These are phyloP conservation scores for Trametes cinnabarina DNA, from an alignment of 768 basidiomycete genomes.

Conservation along the genomic window DNA sequence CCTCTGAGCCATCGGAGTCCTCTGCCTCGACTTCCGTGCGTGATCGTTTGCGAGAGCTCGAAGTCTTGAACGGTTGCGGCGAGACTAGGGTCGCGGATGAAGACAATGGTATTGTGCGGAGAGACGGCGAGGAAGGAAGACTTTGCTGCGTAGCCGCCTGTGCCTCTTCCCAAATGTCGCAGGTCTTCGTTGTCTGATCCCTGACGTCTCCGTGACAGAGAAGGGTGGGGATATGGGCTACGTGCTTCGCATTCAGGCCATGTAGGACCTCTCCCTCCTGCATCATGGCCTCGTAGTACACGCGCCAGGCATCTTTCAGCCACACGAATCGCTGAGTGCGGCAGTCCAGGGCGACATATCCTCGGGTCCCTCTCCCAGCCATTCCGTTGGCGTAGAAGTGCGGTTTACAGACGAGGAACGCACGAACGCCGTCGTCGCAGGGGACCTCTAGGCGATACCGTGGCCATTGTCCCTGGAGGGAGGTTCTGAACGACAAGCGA, in stretches of 20 bases:
- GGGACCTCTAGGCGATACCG: conserved; percentile 2
- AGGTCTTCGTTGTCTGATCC: not conserved
- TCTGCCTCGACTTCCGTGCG: not conserved
- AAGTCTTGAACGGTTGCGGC: not conserved
- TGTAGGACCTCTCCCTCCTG: not conserved
- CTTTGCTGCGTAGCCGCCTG: not conserved
- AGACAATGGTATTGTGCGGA: not conserved
- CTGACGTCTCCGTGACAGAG: not conserved
- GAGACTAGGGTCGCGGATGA: not conserved
- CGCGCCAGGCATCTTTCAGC: not conserved
- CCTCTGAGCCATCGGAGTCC: not conserved
- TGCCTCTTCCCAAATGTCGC: not conserved
- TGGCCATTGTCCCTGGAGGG: not conserved
- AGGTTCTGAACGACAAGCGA: not conserved
- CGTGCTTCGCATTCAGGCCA: not conserved
- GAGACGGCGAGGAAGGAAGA: not conserved
- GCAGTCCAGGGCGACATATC: conserved; percentile 12
- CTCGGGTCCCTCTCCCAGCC: conserved; percentile 4
- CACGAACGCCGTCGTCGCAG: not conserved
- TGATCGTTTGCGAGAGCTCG: not conserved
- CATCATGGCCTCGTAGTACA: not conserved
- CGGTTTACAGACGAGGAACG: not conserved
- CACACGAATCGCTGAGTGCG: not conserved
- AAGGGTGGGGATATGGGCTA: not conserved
- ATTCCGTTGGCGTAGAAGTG: not conserved